phyloP scores from a whole-genome alignment of 306 rosid genomes.

The Luffa acutangula region DNA sequence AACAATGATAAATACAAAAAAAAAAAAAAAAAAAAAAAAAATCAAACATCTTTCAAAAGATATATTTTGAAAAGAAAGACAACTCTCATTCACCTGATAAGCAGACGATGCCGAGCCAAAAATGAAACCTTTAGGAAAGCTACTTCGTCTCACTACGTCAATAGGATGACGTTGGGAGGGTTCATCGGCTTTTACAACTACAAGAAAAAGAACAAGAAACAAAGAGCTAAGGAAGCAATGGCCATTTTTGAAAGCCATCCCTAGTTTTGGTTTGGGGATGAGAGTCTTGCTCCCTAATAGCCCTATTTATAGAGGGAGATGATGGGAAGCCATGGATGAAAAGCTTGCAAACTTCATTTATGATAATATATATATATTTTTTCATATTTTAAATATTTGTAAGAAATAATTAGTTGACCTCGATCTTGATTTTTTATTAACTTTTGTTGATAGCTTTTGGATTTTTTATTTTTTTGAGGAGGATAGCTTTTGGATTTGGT shows the following conservation, averaged over 20 bases:
- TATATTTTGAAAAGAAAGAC: too few relatives aligned
- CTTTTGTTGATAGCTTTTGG: background rate
- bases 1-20: too few relatives aligned
- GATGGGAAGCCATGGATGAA: background rate
- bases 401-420: too few relatives aligned
- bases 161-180: background rate
- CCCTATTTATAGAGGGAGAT: background rate
- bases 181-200: background rate
- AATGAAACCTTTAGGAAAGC: constrained; percentile 14
- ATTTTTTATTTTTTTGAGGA: too few relatives aligned
- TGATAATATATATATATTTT: background rate
- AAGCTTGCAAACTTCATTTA: background rate
- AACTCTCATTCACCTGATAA: constrained; percentile 14
- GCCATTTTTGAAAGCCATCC: background rate
- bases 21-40: too few relatives aligned
- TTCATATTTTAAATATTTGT: background rate
- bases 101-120: constrained; percentile 24
- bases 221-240: background rate
- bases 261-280: background rate
- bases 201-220: background rate
- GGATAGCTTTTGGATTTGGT: background rate
- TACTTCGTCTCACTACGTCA: background rate
- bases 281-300: background rate
- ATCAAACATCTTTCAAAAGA: too few relatives aligned
- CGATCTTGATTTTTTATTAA: too few relatives aligned